A percentile compares a stretch with the other conserved stretches of the same genome.
Evolutionary conservation across 441 rosid species (phyloP).

Genomic region (Pelargonium citronellum): DNA sequence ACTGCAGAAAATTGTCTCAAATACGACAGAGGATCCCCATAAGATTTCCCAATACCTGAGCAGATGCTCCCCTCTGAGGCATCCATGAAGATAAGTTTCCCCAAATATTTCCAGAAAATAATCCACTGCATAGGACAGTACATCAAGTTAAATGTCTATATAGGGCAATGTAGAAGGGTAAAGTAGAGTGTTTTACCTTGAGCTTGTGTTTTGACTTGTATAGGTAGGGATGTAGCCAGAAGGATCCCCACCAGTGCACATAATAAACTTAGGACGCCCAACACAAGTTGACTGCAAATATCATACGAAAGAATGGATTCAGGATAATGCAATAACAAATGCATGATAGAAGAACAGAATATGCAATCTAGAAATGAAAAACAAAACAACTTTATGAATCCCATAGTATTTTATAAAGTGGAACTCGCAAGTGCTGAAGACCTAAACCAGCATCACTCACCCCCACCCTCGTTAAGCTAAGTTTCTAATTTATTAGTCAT

Average conservation of each 20-base stretch:
- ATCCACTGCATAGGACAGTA: conserved; percentile 44
- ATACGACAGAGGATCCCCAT: neutral
- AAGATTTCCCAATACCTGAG: conserved; percentile 43
- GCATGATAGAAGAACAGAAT: neutral
- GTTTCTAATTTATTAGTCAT: neutral
- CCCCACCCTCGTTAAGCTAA: neutral
- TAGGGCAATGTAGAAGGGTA: neutral
- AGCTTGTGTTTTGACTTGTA: conserved; percentile 46
- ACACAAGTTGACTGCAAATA: conserved; percentile 60
- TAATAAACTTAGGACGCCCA: conserved; percentile 76
- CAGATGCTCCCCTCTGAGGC: conserved; percentile 62
- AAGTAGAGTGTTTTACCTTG: conserved; percentile 41
- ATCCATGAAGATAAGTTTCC: conserved; percentile 82
- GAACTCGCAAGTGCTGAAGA: neutral
- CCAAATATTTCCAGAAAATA: conserved; percentile 74
- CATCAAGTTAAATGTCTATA: conserved; percentile 15
- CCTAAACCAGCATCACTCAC: neutral
- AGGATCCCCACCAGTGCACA: conserved; percentile 81
- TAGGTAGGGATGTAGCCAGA: conserved; percentile 63
- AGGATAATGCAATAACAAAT: neutral
- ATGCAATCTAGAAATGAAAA: neutral
- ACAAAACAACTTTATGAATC: neutral
- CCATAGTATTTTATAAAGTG: neutral
- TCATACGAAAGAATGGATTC: conserved; percentile 18
- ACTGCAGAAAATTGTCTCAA: neutral